Base-by-base conservation (phyloP, 2,329 filamentous ascomycete species). In the Neoarthrinium moseri region DNA sequence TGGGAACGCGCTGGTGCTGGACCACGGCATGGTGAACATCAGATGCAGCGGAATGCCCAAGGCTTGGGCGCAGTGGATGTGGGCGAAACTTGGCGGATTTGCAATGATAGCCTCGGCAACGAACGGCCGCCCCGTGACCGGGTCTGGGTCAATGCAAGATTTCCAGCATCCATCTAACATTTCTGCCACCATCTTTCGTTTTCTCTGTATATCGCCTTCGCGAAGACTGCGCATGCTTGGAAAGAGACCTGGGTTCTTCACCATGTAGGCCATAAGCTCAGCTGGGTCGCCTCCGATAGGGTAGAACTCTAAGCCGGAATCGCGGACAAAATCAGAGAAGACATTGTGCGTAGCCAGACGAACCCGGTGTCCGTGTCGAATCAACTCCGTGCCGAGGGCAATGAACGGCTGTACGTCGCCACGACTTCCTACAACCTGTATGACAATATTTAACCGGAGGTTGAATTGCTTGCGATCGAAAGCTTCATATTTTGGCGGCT, bases 21-120 rank as follows among this genome's bases (percentile, higher is more conserved):
- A 86, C 84, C 88, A 95, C 0, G 89, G 89, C 88, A 95, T 94
- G 1, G 91, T 96, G 67, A 95, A 96, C 87, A 95, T 95, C 65
- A 95, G 81, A 56, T 91, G 87, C 7, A 90, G 60, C 0, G 87
- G 87, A 39, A 90, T 82, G 0, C 85, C 86, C 56, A 90, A 66
- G 63, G 86, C 87, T 64, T 91, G 85, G 1, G 87, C 87, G 48
- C 85, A 78, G 57, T 91, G 87, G 3, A 90, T 73, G 56, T 90
- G 86, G 0, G 84, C 86, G 65, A 89, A 90, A 56, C 84, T 87
- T 0, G 87, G 87, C 2, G 87, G 87, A 49, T 91, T 90, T 3
- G 87, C 86, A 55, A 90, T 88, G 53, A 91, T 89, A 42, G 80
- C 84, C 65, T 91, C 90, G 0, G 90, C 91, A 32, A 95, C 84